Evolutionary conservation across 1,284 basidiomycete genomes (phyloP), one percentile per base, ranked within the genome.

Genomic region (Volvariella volvacea): DNA sequence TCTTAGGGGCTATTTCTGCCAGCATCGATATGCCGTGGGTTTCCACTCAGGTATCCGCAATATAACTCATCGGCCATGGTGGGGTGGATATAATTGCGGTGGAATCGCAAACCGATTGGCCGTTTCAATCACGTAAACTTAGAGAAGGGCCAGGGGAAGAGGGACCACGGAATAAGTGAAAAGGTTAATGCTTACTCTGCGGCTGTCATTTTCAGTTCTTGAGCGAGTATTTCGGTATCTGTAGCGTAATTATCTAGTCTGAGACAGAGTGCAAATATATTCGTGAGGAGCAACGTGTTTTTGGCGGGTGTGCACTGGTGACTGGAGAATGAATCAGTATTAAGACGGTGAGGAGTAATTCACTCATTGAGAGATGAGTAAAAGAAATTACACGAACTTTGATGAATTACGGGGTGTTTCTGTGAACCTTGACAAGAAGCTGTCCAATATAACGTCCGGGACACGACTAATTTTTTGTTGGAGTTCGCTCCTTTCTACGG

Each of bases 211-310:
- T 71, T 76, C 12, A 95, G 65, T 60, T 95, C 92, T 12, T 73
- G 66, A 0, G 90, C 85, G 31, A 94, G 66, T 33, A 74, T 58
- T 2, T 72, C 67, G 1, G 81, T 71, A 50, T 94, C 83, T 1
- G 81, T 78, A 0, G 78, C 78, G 56, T 78, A 94, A 46, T 80
- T 76, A 52, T 95, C 91, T 7, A 90, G 60, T 33, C 76, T 79
- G 20, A 95, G 74, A 56, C 84, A 89, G 0, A 93, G 66, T 0
- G 87, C 81, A 51, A 92, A 84, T 57, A 92, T 76, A 56, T 91
- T 78, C 1, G 86, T 78, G 39, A 92, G 63, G 1, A 95, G 68
- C 53, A 77, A 78, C 3, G 82, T 82, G 57, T 86, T 76, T 30
- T 73, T 83, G 45, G 78, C 73, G 3, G 81, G 72, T 1, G 92